Evolutionary conservation across 2,329 filamentous ascomycete genomes (phyloP), one percentile per base, ranked within the genome.

Genomic region (Botrytis fragariae): DNA sequence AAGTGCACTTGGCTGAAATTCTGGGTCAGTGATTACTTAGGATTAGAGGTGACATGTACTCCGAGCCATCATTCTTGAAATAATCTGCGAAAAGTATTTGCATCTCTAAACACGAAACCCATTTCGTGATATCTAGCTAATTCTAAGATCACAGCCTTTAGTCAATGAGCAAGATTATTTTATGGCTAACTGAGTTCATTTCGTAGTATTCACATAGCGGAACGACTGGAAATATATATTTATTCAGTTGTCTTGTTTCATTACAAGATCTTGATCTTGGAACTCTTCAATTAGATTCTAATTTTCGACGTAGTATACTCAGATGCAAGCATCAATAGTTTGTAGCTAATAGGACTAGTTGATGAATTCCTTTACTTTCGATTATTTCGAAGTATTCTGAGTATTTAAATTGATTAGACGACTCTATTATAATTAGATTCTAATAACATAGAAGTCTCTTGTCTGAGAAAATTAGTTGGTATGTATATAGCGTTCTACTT

Each of bases 401-500:
- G 14, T 0, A 1, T 9, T 9, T 4, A 32, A 32, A 8, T 16
- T 1, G 6, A 57, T 54, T 29, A 29, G 51, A 29, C 10, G 2
- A 3, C 29, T 54, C n/a, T 18, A 18, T 0, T 1, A 3, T 25
- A 54, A 54, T 1, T 54, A 54, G n/a, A 16, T 29, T 54, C n/a
- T 3, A 29, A 29, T 1, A 8, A 2, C 0, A 8, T 29, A 54
- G n/a, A 29, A 54, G 12, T 8, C 14, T 18, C 0, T 54, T 1
- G n/a, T 57, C n/a, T 18, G n/a, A 57, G n/a, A 57, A 18, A 2
- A 16, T 4, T 1, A 3, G 3, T 29, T 18, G 4, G 4, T 57
- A 57, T 32, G 18, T 29, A 57, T 8, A 0, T 32, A 54, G 51
- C 5, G 3, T 57, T 18, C 0, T 18, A 4, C 16, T 18, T 29